Evolutionary conservation across 805 yeast genomes (phyloP).

Genomic region (Metschnikowia anglica): DNA sequence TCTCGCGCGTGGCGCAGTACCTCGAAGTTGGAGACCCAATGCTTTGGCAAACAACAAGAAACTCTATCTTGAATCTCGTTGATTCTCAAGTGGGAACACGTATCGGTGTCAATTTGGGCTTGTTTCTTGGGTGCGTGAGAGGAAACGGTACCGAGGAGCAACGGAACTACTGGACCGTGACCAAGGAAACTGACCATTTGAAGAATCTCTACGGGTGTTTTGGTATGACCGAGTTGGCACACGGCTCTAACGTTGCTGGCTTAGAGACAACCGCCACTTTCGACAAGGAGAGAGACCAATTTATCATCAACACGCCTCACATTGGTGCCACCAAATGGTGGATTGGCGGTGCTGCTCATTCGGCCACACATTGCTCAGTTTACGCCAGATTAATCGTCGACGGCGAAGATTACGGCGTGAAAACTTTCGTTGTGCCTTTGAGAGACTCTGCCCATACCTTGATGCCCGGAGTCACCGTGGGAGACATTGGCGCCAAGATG

Average conservation of each 20-base stretch:
- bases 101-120: slow-evolving; percentile 23
- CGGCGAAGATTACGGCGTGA: slow-evolving; percentile 24
- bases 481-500: slow-evolving; percentile 26
- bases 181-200: slow-evolving; percentile 20
- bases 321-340: slow-evolving; percentile 27
- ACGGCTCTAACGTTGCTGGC: slow-evolving; percentile 25
- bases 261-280: slow-evolving; percentile 26
- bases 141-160: slow-evolving; percentile 25
- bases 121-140: slow-evolving; percentile 22
- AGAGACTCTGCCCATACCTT: slow-evolving; percentile 21
- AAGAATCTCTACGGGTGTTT: slow-evolving; percentile 23
- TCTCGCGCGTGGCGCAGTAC: slow-evolving; percentile 22
- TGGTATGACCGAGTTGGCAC: slow-evolving; percentile 26
- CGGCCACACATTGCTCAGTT: slow-evolving; percentile 22
- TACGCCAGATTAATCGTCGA: slow-evolving; percentile 23
- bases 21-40: slow-evolving; percentile 16
- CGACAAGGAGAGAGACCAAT: slow-evolving; percentile 22
- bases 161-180: slow-evolving; percentile 18
- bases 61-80: slow-evolving; percentile 16
- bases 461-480: slow-evolving; percentile 25
- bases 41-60: slow-evolving; percentile 11
- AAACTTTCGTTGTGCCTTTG: slow-evolving; percentile 25
- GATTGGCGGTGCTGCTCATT: slow-evolving; percentile 26
- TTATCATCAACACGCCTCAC: slow-evolving; percentile 24
- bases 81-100: slow-evolving; percentile 24